Base-by-base conservation (phyloP, 2,329 filamentous ascomycete species). In the Botryotinia globosa region DNA sequence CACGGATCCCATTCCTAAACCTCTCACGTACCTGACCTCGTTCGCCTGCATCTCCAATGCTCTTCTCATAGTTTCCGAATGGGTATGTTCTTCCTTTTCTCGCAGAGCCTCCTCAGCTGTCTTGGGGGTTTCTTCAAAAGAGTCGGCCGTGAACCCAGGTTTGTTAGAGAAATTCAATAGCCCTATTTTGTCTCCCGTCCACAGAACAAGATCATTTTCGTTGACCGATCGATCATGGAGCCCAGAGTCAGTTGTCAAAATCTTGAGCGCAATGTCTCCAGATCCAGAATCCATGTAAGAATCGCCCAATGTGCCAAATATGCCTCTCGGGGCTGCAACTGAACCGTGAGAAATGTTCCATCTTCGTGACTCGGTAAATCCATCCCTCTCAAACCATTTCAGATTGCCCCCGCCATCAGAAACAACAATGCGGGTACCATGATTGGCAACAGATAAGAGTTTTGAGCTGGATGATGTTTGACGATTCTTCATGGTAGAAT, bases 341-440 rank as follows among this genome's bases (percentile, higher is more conserved):
- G 88, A 85, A 77, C 86, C 87, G 73, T 88, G 84, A 2, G 89
- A 87, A 42, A 91, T 86, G 76, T 83, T 85, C 74, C 85, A 83
- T 74, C 83, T 82, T 67, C 88, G 84, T 59, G 87, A 86, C 76
- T 90, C 87, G 9, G 88, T 90, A 74, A 86, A 85, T 0, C 92
- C 94, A 79, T 98, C 94, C 51, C 94, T 87, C 82, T 98, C 95
- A 62, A 97, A 89, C 94, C 95, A 98, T 80, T 94, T 95, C 75
- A 98, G 82, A 68, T 91, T 89, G 0, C 95, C 95, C 37, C 93
- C 89, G 0, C 92, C 92, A 78, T 98, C 95, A 3, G 93, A 93
- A 76, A 92, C 92, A 29, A 94, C 93, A 45, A 98, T 87, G 7
- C 92, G 87, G 12, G 91, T 92, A 7, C 95, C 95, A 76, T 98